phyloP scores from a whole-genome alignment of 2,329 filamentous ascomycete genomes.

The Cytospora chrysosperma region DNA sequence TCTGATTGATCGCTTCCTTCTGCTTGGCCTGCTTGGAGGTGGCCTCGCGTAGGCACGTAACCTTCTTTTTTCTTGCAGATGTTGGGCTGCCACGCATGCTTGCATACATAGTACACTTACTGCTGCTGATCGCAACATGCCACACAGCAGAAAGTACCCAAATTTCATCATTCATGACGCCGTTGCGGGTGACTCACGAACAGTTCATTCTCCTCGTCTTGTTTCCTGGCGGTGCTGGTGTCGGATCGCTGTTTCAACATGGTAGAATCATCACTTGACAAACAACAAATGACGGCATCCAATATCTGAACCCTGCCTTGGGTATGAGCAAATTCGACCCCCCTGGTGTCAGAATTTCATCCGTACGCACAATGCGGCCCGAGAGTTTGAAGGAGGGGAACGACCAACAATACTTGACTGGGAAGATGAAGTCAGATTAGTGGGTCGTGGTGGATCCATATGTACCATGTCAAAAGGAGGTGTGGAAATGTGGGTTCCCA shows the following conservation, averaged over 20 bases:
- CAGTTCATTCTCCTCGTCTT: not conserved
- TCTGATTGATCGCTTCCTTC: not conserved
- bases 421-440: constrained; percentile 12
- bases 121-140: constrained; percentile 8
- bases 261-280: not conserved
- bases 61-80: constrained; percentile 6
- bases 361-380: constrained; percentile 15
- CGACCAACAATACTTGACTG: constrained; percentile 2
- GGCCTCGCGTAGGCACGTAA: not conserved
- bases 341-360: constrained; percentile 7
- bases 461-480: constrained; percentile 1
- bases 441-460: constrained; percentile 10
- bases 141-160: constrained; percentile 1
- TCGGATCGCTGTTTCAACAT: not conserved
- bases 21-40: not conserved
- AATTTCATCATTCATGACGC: constrained; percentile 11
- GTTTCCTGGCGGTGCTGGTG: not conserved
- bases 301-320: too few relatives aligned
- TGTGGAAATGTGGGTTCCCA: constrained; percentile 14
- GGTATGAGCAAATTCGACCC: constrained; percentile 3
- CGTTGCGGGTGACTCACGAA: constrained; percentile 3
- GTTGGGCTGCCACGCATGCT: constrained; percentile 17
- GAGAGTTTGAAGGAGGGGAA: constrained; percentile 9
- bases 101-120: not conserved
- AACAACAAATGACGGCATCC: constrained; percentile 4